Conservation (phyloP, 805 yeast species). For the Candida arabinofermentans region DNA sequence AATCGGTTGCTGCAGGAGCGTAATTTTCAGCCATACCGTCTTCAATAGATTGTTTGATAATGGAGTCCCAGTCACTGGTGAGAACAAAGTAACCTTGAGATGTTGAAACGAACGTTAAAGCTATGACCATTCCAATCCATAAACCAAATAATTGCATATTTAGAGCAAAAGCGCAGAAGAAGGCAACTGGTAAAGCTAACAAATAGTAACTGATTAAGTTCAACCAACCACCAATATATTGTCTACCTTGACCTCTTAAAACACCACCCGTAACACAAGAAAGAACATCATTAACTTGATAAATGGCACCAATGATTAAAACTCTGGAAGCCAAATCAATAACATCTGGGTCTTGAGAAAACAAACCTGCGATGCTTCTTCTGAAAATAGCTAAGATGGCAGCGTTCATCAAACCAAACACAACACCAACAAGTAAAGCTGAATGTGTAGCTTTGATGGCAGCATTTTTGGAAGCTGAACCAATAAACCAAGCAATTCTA, state of each 20-base stretch:
- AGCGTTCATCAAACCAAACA: slow-evolving; percentile 43
- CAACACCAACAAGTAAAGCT: slow-evolving; percentile 31
- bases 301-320: slow-evolving; percentile 60
- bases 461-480: slow-evolving; percentile 31
- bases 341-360: slow-evolving; percentile 59
- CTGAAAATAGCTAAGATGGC: slow-evolving; percentile 41
- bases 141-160: slow-evolving; percentile 52
- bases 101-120: slow-evolving; percentile 45
- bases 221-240: slow-evolving; percentile 57
- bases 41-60: slow-evolving; percentile 27
- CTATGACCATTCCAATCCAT: slow-evolving; percentile 59
- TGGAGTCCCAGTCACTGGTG: slow-evolving; percentile 28
- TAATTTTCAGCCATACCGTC: slow-evolving; percentile 21
- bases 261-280: slow-evolving; percentile 74
- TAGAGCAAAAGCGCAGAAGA: slow-evolving; percentile 48
- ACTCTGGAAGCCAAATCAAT: slow-evolving; percentile 45
- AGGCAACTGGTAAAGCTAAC: slow-evolving; percentile 59
- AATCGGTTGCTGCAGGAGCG: not conserved
- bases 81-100: slow-evolving; percentile 36
- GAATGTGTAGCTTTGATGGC: slow-evolving; percentile 38
- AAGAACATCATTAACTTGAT: slow-evolving; percentile 67
- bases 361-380: slow-evolving; percentile 42
- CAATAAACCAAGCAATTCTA: slow-evolving; percentile 53
- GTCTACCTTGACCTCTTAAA: slow-evolving; percentile 75
- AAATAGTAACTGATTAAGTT: slow-evolving; percentile 56